Percentiles rank a stretch among this genome's conserved stretches.
Conservation (phyloP, 2,329 filamentous ascomycete genomes). For the Phaeoacremonium minimum region DNA sequence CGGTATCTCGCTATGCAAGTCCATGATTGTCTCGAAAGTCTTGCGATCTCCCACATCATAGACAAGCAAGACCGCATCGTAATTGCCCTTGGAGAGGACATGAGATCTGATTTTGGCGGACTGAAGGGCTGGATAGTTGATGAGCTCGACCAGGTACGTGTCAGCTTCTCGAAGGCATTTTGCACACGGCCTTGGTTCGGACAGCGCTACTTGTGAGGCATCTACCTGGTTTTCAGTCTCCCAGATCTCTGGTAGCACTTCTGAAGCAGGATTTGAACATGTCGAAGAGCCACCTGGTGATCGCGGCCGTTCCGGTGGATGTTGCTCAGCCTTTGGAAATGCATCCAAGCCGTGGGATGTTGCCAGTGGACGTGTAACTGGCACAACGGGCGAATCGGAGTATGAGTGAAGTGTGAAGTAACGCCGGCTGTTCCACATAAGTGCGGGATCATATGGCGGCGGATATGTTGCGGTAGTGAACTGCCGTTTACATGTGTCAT, state of each 20-base stretch:
- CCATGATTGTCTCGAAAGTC: constrained; percentile 13
- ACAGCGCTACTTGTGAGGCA: background rate
- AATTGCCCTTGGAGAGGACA: constrained; percentile 14
- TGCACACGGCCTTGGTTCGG: background rate
- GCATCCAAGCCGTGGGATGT: constrained; percentile 5
- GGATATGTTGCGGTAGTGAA: constrained; percentile 22
- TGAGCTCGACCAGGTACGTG: constrained; percentile 20
- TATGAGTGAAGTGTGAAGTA: constrained; percentile 16
- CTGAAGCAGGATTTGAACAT: constrained; percentile 10
- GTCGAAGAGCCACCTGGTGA: constrained; percentile 10
- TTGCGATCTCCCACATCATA: constrained; percentile 18
- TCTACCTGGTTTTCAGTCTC: background rate
- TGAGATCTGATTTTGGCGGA: constrained; percentile 10
- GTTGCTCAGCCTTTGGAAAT: background rate
- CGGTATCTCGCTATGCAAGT: constrained; percentile 16
- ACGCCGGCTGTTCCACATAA: constrained; percentile 21
- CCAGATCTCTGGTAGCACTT: constrained; percentile 1
- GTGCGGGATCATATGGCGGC: constrained; percentile 20
- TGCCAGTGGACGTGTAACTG: constrained; percentile 5
- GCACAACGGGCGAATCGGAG: background rate
- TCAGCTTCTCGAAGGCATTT: constrained; percentile 11
- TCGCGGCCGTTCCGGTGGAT: background rate
- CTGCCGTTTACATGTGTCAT: constrained; percentile 3
- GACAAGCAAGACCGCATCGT: constrained; percentile 22
- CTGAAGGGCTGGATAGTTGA: constrained; percentile 21